phyloP scores from a whole-genome alignment of 2,329 filamentous ascomycete genomes.

The Periconia sp. region DNA sequence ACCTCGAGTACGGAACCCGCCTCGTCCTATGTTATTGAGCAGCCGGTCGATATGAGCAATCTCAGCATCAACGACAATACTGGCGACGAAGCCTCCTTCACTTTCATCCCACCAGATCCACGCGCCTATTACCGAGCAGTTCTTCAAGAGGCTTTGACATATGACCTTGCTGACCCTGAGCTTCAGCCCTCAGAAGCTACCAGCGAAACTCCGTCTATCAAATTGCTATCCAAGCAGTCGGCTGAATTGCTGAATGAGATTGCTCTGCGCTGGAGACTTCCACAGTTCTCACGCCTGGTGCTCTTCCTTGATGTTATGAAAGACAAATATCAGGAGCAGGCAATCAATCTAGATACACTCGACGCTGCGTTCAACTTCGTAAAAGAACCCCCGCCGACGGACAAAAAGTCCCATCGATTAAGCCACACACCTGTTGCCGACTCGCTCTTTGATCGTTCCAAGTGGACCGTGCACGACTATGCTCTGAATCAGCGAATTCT shows the following conservation, averaged over 20 bases:
- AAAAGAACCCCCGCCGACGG: slow-evolving; percentile 69
- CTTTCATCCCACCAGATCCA: slow-evolving; percentile 85
- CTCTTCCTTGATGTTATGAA: slow-evolving; percentile 81
- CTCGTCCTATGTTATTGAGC: slow-evolving; percentile 63
- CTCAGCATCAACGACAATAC: slow-evolving; percentile 61
- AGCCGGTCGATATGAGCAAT: slow-evolving; percentile 66
- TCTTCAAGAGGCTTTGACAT: slow-evolving; percentile 70
- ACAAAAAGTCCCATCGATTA: slow-evolving; percentile 62
- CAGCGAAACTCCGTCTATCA: slow-evolving; percentile 53
- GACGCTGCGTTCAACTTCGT: slow-evolving; percentile 81
- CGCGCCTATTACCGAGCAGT: slow-evolving; percentile 82
- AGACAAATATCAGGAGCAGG: slow-evolving; percentile 82
- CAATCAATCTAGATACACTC: slow-evolving; percentile 77
- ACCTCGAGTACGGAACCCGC: slow-evolving; percentile 41
- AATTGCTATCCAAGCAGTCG: slow-evolving; percentile 71
- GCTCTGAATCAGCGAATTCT: slow-evolving; percentile 73
- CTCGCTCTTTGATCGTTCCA: slow-evolving; percentile 51
- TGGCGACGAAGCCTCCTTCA: slow-evolving; percentile 66
- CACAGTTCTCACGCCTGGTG: slow-evolving; percentile 76
- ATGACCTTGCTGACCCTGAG: slow-evolving; percentile 60
- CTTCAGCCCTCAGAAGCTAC: slow-evolving; percentile 53
- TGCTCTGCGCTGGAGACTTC: slow-evolving; percentile 84
- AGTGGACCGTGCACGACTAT: slow-evolving; percentile 54
- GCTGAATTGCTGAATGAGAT: slow-evolving; percentile 83
- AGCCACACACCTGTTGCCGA: slow-evolving; percentile 40